Evolutionary conservation across 805 yeast species (phyloP).

Genomic region (Dipodascus albidus): DNA sequence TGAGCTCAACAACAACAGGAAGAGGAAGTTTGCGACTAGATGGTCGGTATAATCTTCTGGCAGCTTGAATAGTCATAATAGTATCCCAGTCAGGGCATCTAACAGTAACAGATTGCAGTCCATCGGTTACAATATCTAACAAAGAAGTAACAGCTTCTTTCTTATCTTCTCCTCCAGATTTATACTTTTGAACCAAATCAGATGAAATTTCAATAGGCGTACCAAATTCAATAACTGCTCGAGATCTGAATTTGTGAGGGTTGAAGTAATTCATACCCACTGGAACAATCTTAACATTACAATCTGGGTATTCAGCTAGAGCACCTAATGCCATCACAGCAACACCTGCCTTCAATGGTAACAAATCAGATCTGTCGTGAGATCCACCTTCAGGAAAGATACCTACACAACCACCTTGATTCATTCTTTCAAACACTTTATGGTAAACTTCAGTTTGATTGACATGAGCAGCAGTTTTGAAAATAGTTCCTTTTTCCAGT

Average conservation of each 20-base stretch:
- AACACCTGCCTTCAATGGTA: slow-evolving; percentile 94
- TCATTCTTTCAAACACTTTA: slow-evolving; percentile 72
- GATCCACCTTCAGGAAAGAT: slow-evolving; percentile 98
- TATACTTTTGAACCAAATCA: slow-evolving; percentile 54
- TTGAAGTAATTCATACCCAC: slow-evolving; percentile 97
- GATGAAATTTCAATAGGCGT: slow-evolving; percentile 60
- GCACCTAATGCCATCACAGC: slow-evolving; percentile 98
- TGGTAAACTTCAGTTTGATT: slow-evolving; percentile 80
- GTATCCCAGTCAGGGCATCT: slow-evolving; percentile 85
- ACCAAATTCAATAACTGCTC: slow-evolving; percentile 95
- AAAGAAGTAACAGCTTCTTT: slow-evolving; percentile 65
- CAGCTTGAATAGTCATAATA: slow-evolving; percentile 80
- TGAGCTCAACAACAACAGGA: slow-evolving; percentile 80
- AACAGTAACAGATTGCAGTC: slow-evolving; percentile 76
- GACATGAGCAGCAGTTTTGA: slow-evolving; percentile 68
- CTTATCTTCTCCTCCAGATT: slow-evolving; percentile 47
- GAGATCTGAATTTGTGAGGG: slow-evolving; percentile 87
- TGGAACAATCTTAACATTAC: slow-evolving; percentile 80
- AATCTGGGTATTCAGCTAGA: slow-evolving; percentile 61
- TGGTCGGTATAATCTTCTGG: slow-evolving; percentile 77
- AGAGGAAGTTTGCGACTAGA: slow-evolving; percentile 61
- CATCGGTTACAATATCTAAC: slow-evolving; percentile 57
- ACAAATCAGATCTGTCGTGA: slow-evolving; percentile 83
- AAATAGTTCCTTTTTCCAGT: slow-evolving; percentile 44
- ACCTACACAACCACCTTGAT: slow-evolving; percentile 74